Percentiles rank a stretch among this genome's conserved stretches.
Conservation (phyloP, 108 stramenopile species). For the Cyclotella distinguenda region DNA sequence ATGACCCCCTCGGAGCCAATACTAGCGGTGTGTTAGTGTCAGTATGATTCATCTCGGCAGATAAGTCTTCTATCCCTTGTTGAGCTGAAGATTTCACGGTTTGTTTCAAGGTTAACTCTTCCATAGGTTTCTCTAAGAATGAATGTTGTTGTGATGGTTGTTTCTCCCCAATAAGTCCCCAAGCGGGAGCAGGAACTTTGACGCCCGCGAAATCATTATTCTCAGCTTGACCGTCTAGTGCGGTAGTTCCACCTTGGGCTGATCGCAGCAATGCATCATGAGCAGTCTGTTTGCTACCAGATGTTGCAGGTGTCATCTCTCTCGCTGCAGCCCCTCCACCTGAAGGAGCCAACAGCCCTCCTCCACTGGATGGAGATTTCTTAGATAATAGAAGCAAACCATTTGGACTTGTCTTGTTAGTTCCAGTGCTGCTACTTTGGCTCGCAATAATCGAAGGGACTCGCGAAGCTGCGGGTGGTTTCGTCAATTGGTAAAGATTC, state of each 20-base stretch:
- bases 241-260: slow-evolving; percentile 22
- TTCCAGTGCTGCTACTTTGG: slow-evolving; percentile 14
- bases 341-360: slow-evolving; percentile 26
- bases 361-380: slow-evolving; percentile 48
- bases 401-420: slow-evolving; percentile 44
- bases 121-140: slow-evolving; percentile 4
- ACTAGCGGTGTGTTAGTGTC: slow-evolving; percentile 13
- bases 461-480: slow-evolving; percentile 61
- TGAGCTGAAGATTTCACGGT: not conserved
- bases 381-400: slow-evolving; percentile 78
- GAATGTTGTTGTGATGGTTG: not conserved
- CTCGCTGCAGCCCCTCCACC: slow-evolving; percentile 32
- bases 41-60: not conserved
- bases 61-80: not conserved
- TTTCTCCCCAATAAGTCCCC: slow-evolving; percentile 31
- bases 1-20: slow-evolving; percentile 14
- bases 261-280: slow-evolving; percentile 32
- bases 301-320: not conserved
- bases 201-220: slow-evolving; percentile 1
- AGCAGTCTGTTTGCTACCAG: slow-evolving; percentile 41
- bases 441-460: slow-evolving; percentile 31
- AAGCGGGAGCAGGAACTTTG: slow-evolving; percentile 17
- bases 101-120: slow-evolving; percentile 5
- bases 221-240: not conserved
- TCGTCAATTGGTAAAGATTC: slow-evolving; percentile 82